Conservation (phyloP, 164 flowering plant species). For the Liriodendron chinense region DNA sequence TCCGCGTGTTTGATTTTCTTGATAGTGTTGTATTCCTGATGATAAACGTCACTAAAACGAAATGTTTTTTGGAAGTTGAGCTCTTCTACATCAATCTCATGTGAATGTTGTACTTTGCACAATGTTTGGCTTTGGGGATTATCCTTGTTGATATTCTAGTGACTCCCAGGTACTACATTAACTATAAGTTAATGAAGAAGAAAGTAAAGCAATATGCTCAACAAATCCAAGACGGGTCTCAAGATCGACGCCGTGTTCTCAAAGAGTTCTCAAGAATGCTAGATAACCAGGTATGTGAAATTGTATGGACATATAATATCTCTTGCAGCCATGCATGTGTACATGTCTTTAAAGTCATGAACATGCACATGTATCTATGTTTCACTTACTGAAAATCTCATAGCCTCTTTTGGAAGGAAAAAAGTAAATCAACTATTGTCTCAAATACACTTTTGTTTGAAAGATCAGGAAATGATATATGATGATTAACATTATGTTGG, state of each 20-base stretch:
- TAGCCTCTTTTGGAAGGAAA: not conserved
- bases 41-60: not conserved
- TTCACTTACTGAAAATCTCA: not conserved
- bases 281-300: conserved; percentile 56
- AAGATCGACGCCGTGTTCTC: conserved; percentile 47
- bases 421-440: no score
- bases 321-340: not conserved
- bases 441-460: no score
- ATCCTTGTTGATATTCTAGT: not conserved
- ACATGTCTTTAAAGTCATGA: not conserved
- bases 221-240: conserved; percentile 49
- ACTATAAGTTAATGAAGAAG: conserved; percentile 83
- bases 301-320: not conserved
- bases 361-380: not conserved
- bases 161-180: conserved; percentile 58
- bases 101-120: not conserved
- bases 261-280: conserved; percentile 76
- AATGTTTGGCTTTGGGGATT: not conserved
- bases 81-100: not conserved
- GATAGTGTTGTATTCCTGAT: not conserved
- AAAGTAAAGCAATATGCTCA: conserved; percentile 67
- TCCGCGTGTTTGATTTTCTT: no score
- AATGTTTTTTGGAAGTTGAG: not conserved
- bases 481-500: no score
- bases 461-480: not conserved